These are phyloP conservation scores for Penicillium malachiteum DNA, from an alignment of 495 filamentous ascomycete genomes.

Conservation along the genomic window DNA sequence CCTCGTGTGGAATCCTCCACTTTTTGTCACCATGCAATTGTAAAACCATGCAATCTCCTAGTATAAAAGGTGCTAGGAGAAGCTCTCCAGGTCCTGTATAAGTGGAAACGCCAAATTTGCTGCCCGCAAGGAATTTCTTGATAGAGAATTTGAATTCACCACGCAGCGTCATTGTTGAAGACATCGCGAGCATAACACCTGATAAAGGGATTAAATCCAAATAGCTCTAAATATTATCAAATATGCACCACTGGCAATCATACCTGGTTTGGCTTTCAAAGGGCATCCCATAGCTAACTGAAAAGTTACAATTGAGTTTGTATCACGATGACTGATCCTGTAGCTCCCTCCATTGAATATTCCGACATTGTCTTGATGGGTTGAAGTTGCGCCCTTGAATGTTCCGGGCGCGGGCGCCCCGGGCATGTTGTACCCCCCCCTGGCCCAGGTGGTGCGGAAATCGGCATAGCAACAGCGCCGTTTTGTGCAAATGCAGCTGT, in stretches of 20 bases:
- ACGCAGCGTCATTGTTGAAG: slow-evolving; percentile 77
- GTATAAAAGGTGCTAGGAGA: slow-evolving; percentile 71
- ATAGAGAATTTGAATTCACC: slow-evolving; percentile 76
- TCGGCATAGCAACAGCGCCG: slow-evolving; percentile 1
- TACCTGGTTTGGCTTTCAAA: slow-evolving; percentile 76
- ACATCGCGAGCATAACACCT: slow-evolving; percentile 96
- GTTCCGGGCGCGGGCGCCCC: slow-evolving; percentile 53
- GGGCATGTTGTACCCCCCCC: slow-evolving; percentile 19
- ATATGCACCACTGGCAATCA: background rate
- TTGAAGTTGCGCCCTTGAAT: slow-evolving; percentile 56
- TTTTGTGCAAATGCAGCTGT: slow-evolving; percentile 2
- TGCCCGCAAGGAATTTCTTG: slow-evolving; percentile 81
- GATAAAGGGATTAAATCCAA: background rate
- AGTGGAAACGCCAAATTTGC: slow-evolving; percentile 74
- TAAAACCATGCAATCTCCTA: slow-evolving; percentile 86
- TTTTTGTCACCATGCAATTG: slow-evolving; percentile 62
- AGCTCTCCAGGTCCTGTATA: slow-evolving; percentile 93
- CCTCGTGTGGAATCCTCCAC: slow-evolving; percentile 83
- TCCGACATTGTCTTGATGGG: slow-evolving; percentile 75
- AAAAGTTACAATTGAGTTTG: slow-evolving; percentile 83
- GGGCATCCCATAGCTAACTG: slow-evolving; percentile 92
- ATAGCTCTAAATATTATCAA: background rate
- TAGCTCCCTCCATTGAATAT: slow-evolving; percentile 97
- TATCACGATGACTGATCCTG: slow-evolving; percentile 87
- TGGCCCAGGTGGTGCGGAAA: slow-evolving; percentile 22